A percentile compares a stretch with the other conserved stretches of the same genome.
These are phyloP conservation scores for Penicillium capsulatum DNA, from an alignment of 2,329 filamentous ascomycete genomes.

Conservation along the genomic window DNA sequence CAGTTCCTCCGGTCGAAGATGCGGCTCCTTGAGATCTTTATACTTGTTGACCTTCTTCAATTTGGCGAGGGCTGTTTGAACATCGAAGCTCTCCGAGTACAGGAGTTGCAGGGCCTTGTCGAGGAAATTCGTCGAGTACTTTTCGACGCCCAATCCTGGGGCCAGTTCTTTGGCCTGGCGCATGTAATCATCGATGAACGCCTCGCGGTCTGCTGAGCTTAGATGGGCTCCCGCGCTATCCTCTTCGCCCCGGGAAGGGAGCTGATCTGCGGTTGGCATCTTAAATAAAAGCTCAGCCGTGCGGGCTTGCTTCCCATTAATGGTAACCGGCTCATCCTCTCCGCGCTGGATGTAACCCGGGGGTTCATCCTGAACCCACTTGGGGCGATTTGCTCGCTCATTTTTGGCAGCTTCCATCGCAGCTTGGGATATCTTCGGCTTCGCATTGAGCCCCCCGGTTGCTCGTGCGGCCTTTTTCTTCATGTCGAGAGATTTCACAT, in stretches of 20 bases:
- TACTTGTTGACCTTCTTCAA: conserved; percentile 65
- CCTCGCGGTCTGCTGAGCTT: conserved; percentile 44
- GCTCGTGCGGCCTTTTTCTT: conserved; percentile 70
- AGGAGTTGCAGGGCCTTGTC: conserved; percentile 77
- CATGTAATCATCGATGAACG: conserved; percentile 74
- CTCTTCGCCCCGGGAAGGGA: conserved; percentile 44
- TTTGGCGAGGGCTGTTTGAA: conserved; percentile 64
- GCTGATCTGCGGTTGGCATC: conserved; percentile 57
- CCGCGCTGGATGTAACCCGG: conserved; percentile 79
- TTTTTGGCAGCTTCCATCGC: conserved; percentile 77
- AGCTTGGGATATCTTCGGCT: conserved; percentile 71
- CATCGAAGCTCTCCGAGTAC: conserved; percentile 66
- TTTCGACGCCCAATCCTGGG: conserved; percentile 64
- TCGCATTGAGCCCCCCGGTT: conserved; percentile 60
- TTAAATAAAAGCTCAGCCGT: conserved; percentile 76
- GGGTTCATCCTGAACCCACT: conserved; percentile 91
- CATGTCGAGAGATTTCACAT: conserved; percentile 80
- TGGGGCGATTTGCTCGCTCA: conserved; percentile 74
- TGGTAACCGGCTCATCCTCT: conserved; percentile 63
- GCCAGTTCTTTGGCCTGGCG: conserved; percentile 61
- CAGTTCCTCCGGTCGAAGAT: conserved; percentile 69
- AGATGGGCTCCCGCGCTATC: conserved; percentile 37
- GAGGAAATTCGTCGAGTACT: conserved; percentile 77
- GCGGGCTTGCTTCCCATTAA: conserved; percentile 64
- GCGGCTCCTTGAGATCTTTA: conserved; percentile 76